Evolutionary conservation across 1,284 basidiomycete species (phyloP).

Genomic region (Lentinula novae-zelandiae): DNA sequence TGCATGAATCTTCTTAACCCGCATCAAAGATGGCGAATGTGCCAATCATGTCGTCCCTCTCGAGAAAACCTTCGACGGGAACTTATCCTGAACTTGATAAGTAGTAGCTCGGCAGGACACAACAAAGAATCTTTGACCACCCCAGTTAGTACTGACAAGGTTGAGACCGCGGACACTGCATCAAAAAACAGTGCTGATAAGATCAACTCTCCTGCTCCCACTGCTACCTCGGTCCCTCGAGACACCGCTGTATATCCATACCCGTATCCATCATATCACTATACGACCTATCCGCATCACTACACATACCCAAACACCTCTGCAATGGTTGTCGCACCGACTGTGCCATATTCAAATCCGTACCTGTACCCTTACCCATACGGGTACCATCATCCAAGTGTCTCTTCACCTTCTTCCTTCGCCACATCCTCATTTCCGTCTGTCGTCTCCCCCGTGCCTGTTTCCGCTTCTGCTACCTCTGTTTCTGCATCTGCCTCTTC

Average conservation of each 20-base stretch:
- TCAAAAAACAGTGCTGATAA: no score
- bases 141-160: no score
- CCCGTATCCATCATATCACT: not conserved
- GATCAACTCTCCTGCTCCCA: no score
- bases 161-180: no score
- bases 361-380: not conserved
- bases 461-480: not conserved
- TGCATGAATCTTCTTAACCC: conserved; percentile 44
- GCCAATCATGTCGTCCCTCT: conserved; percentile 34
- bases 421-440: not conserved
- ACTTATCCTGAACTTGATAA: not conserved
- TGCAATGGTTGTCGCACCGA: not conserved
- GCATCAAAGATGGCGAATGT: conserved; percentile 41
- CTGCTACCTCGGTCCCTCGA: no score
- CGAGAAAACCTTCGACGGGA: not conserved
- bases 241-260: no score
- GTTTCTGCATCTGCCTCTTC: not conserved
- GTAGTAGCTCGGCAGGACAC: not conserved
- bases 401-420: not conserved
- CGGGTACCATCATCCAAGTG: not conserved
- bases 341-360: not conserved
- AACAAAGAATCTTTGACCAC: no score
- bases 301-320: not conserved
- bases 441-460: not conserved
- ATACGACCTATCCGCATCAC: not conserved